Base-by-base conservation (phyloP, 345 rosid species). In the Heritiera fomes region DNA sequence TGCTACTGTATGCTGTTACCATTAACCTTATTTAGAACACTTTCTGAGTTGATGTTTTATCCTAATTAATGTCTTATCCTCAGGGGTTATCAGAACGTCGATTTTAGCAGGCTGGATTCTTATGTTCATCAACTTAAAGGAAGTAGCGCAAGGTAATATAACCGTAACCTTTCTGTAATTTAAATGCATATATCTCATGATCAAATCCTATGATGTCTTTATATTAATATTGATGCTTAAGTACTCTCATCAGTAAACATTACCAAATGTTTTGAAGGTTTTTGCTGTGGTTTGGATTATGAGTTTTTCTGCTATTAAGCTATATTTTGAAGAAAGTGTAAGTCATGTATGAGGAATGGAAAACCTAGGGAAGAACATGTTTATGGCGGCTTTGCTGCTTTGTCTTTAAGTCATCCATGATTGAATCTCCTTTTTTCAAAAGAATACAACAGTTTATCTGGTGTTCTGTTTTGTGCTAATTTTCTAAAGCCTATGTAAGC, bases 121-220 rank as follows among this genome's bases (percentile, higher is more conserved):
- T 75, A 6, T 49, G 77, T 82, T 84, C 82, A 82, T 84, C 87
- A 78, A 77, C 80, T 86, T 3, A 72, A 75, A 53, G 62, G 49
- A 66, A 38, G 70, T 23, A 63, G 55, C 61, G 62, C 14, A 64
- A 53, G 74, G 76, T 72, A 38, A 49, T 53, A 53, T 72, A 34
- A 2, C 62, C 34, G 0, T 71, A 71, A 50, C 45, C 7, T 13
- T 28, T 50, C 45, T 46, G 55, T 11, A n/a, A 20, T 45, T 46
- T 23, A 6, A 2, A 46, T 69, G 17, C 32, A 11, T 11, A 28
- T 6, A 23, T 5, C 6, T 40, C 65, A 12, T 11, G 65, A 61
- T 28, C 38, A 23, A n/a, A 60, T 17, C 13, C 63, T 17, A 5
- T 50, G 32, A 20, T n/a, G 13, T 8, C 10, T 55, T 17, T 55